Base-by-base conservation (phyloP, 768 basidiomycete species). In the Amanita pallidorosea region DNA sequence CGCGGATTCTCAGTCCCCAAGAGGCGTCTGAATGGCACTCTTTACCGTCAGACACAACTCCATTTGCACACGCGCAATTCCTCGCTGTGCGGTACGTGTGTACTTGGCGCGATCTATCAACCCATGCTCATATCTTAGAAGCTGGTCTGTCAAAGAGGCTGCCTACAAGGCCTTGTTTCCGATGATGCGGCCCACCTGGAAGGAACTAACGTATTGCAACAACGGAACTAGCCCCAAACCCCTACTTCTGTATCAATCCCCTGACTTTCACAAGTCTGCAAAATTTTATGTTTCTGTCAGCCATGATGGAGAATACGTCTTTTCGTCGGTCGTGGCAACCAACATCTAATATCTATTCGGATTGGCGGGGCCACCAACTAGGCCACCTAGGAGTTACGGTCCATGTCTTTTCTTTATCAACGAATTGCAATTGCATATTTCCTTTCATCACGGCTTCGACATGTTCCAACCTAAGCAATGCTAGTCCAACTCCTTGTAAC, bases 81-180 rank as follows among this genome's bases (percentile, higher is more conserved):
- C 67, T 92, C 17, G 83, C 81, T 29, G 85, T 90, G 35, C 76
- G 89, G 89, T 89, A 61, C 18, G 78, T n/a, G 11, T 54, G 20
- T n/a, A n/a, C 37, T 45, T 33, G 47, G 12, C 27, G 8, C 27
- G 23, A 45, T 5, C 17, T 17, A 36, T 27, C 11, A 17, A 13
- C 37, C 18, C 13, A 29, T 12, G 22, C 55, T 45, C 33, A 58
- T 23, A 34, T 53, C 54, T 23, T 50, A 53, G 3, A 57, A 92
- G 89, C 13, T 93, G 88, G 87, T 72, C 79, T 29, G 75, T 86
- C 17, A 93, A 93, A 57, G 90, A 93, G 64, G 86, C 90, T 0
- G 80, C 82, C 0, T 93, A 91, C 69, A 93, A 93, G 60, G 90
- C 89, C 0, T 60, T 90, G 53, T 88, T 79, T 61, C 88, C 88